These are phyloP conservation scores for Cercospora citrullina DNA, from an alignment of 2,329 filamentous ascomycete genomes.

Conservation along the genomic window DNA sequence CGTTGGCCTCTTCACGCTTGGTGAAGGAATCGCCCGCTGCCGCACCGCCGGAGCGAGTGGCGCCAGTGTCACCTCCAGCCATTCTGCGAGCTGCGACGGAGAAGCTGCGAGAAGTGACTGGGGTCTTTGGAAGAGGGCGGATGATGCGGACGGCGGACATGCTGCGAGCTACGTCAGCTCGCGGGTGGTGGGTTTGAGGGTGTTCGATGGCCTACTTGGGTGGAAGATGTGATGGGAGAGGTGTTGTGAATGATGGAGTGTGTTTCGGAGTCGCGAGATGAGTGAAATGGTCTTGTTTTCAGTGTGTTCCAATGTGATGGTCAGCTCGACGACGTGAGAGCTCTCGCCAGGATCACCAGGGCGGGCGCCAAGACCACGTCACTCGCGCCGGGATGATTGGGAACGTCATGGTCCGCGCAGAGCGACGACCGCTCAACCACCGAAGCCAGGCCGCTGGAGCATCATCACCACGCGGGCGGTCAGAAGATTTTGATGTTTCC, in stretches of 20 bases:
- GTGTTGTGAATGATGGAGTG: not conserved
- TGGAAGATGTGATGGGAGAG: not conserved
- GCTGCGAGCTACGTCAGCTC: slow-evolving; percentile 16
- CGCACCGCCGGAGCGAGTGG: slow-evolving; percentile 44
- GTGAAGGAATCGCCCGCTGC: slow-evolving; percentile 80
- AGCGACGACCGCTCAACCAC: not conserved
- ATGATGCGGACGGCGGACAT: slow-evolving; percentile 39
- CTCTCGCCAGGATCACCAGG: slow-evolving; percentile 9
- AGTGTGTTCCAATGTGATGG: not conserved
- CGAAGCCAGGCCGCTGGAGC: slow-evolving; percentile 7
- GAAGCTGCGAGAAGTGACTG: slow-evolving; percentile 42
- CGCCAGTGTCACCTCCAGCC: slow-evolving; percentile 47
- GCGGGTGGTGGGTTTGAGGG: not conserved
- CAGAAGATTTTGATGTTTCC: slow-evolving; percentile 3
- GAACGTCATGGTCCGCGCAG: not conserved
- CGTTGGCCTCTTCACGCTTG: slow-evolving; percentile 82
- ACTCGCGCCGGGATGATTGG: not conserved
- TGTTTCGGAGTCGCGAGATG: not conserved
- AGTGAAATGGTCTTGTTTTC: slow-evolving; percentile 12
- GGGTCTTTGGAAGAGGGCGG: slow-evolving; percentile 43
- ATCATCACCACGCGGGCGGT: slow-evolving; percentile 4
- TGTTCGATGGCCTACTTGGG: slow-evolving; percentile 1
- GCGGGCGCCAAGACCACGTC: slow-evolving; percentile 6
- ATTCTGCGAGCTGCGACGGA: slow-evolving; percentile 45
- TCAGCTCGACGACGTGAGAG: slow-evolving; percentile 11